phyloP scores from a whole-genome alignment of 176 grass and related monocot species.

The Urochloa ruziziensis region DNA sequence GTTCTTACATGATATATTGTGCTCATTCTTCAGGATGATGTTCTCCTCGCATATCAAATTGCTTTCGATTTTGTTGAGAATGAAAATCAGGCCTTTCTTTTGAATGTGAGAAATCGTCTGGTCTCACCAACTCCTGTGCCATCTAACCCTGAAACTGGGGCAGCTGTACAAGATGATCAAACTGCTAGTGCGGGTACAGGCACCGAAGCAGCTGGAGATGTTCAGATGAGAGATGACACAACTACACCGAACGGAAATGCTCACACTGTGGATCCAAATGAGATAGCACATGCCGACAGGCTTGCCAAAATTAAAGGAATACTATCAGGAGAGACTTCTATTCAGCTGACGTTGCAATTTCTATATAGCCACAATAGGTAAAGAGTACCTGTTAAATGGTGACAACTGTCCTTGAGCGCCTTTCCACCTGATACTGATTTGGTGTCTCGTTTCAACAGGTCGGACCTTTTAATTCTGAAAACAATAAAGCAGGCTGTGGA shows the following conservation, averaged over 20 bases:
- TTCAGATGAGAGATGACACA: slow-evolving; percentile 77
- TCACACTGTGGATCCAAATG: slow-evolving; percentile 63
- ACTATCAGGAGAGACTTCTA: slow-evolving; percentile 90
- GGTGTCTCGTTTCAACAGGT: slow-evolving; percentile 56
- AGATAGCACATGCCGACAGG: slow-evolving; percentile 57
- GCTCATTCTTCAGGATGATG: slow-evolving; percentile 78
- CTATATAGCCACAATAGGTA: slow-evolving; percentile 97
- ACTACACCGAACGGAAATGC: slow-evolving; percentile 56
- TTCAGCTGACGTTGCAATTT: slow-evolving; percentile 96
- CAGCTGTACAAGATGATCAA: slow-evolving; percentile 45
- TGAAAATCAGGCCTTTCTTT: slow-evolving; percentile 97
- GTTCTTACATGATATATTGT: slow-evolving; percentile 26
- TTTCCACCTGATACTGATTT: slow-evolving; percentile 30
- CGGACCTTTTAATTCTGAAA: slow-evolving; percentile 96
- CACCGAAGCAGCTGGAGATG: slow-evolving; percentile 64
- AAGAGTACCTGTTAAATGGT: slow-evolving; percentile 12
- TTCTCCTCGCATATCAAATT: slow-evolving; percentile 93
- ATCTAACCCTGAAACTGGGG: slow-evolving; percentile 34
- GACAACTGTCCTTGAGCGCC: not conserved
- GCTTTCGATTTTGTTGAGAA: slow-evolving; percentile 96
- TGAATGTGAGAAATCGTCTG: slow-evolving; percentile 69
- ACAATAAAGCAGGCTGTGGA: slow-evolving; percentile 99
- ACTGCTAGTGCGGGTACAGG: slow-evolving; percentile 35
- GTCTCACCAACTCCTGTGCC: not conserved
- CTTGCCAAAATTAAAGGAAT: slow-evolving; percentile 93